phyloP scores from a whole-genome alignment of 352 stramenopile genomes.

The Globisporangium cederbergense region DNA sequence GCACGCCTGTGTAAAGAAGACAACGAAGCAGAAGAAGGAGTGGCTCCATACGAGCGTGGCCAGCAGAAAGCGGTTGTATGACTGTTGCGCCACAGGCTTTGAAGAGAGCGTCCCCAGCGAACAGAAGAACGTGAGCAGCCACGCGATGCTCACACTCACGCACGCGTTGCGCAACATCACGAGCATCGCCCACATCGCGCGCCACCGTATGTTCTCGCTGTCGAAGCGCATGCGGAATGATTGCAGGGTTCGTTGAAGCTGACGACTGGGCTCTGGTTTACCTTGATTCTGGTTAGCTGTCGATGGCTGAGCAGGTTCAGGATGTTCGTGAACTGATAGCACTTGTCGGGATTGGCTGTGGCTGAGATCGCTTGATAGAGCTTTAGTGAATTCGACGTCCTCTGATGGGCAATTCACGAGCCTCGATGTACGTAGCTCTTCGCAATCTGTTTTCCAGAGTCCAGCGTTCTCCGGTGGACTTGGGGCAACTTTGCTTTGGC shows the following conservation, averaged over 20 bases:
- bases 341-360: too few relatives aligned
- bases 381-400: too few relatives aligned
- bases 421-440: background rate
- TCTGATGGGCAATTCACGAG: background rate
- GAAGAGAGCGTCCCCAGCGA: constrained; percentile 20
- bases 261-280: background rate
- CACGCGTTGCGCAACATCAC: constrained; percentile 3
- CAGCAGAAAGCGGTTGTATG: constrained; percentile 1
- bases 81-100: constrained; percentile 1
- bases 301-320: too few relatives aligned
- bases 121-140: constrained; percentile 5
- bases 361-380: too few relatives aligned
- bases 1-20: constrained; percentile 2
- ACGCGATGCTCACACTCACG: background rate
- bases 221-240: background rate
- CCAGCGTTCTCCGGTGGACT: background rate
- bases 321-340: too few relatives aligned
- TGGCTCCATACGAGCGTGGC: constrained; percentile 3
- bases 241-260: background rate
- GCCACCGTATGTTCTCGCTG: background rate
- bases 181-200: background rate
- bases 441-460: background rate
- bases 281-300: background rate
- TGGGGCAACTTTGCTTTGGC: background rate
- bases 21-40: constrained; percentile 3